Conservation (phyloP, 148 eudicot genomes). For the Camellia granthamiana region DNA sequence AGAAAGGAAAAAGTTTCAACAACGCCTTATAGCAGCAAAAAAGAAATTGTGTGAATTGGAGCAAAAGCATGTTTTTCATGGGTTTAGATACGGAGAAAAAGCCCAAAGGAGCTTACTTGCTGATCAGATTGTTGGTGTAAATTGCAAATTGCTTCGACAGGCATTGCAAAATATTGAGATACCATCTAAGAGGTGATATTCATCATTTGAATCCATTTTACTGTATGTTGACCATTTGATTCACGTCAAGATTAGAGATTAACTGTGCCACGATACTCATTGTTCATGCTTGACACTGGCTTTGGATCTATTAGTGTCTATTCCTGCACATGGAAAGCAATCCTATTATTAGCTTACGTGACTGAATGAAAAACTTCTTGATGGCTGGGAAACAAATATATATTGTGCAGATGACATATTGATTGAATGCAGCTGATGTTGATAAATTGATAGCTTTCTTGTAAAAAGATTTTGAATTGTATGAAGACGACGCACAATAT, state of each 20-base stretch:
- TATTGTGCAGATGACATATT: neutral
- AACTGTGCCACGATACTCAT: neutral
- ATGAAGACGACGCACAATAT: neutral
- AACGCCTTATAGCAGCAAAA: conserved; percentile 83
- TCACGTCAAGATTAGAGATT: neutral
- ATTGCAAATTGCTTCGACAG: conserved; percentile 69
- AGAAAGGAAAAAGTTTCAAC: conserved; percentile 78
- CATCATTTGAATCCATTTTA: neutral
- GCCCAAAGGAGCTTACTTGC: conserved; percentile 57
- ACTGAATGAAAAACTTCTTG: neutral
- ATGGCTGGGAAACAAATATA: neutral
- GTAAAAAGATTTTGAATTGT: neutral
- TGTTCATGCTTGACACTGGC: neutral
- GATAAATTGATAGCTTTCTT: neutral
- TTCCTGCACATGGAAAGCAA: neutral
- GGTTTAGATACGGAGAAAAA: conserved; percentile 71
- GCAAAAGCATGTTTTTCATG: conserved; percentile 87
- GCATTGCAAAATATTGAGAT: conserved; percentile 49
- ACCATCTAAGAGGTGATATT: conserved; percentile 51
- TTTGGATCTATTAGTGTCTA: neutral
- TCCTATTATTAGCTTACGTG: conserved; percentile 3
- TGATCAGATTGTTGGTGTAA: conserved; percentile 63
- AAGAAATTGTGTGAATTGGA: conserved; percentile 83
- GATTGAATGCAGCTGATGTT: neutral
- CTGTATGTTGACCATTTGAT: conserved; percentile 5